These are phyloP conservation scores for Tricholoma sp. DNA, from an alignment of 768 basidiomycete genomes.

Conservation along the genomic window DNA sequence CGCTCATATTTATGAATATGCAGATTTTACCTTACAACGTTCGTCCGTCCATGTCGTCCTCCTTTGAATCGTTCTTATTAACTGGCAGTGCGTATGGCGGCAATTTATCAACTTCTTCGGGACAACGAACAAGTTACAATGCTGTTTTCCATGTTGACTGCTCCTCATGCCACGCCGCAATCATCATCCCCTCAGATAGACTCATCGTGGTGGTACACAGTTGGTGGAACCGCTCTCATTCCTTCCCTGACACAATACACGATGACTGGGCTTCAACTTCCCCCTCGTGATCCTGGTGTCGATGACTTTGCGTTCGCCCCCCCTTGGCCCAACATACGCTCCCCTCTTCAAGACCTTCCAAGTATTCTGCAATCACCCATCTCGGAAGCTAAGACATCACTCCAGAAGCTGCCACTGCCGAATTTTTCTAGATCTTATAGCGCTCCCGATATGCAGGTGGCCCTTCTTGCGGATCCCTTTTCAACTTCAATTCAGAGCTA, in stretches of 20 bases:
- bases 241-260: too few relatives aligned
- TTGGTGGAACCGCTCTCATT: too few relatives aligned
- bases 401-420: background rate
- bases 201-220: too few relatives aligned
- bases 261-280: background rate
- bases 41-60: background rate
- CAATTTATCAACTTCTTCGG: constrained; percentile 10
- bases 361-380: background rate
- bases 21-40: constrained; percentile 15
- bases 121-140: constrained; percentile 11
- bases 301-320: background rate
- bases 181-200: background rate
- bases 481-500: constrained; percentile 2
- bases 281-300: background rate
- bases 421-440: constrained; percentile 12
- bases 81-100: constrained; percentile 16
- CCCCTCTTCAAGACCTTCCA: background rate
- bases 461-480: constrained; percentile 5
- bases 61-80: background rate
- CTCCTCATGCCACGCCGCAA: background rate
- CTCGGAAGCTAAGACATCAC: background rate
- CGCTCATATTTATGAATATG: constrained; percentile 6
- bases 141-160: background rate
- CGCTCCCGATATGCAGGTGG: constrained; percentile 9
- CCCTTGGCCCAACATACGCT: background rate